Evolutionary conservation across 768 basidiomycete species (phyloP).

Genomic region (Boletus subparvulus): DNA sequence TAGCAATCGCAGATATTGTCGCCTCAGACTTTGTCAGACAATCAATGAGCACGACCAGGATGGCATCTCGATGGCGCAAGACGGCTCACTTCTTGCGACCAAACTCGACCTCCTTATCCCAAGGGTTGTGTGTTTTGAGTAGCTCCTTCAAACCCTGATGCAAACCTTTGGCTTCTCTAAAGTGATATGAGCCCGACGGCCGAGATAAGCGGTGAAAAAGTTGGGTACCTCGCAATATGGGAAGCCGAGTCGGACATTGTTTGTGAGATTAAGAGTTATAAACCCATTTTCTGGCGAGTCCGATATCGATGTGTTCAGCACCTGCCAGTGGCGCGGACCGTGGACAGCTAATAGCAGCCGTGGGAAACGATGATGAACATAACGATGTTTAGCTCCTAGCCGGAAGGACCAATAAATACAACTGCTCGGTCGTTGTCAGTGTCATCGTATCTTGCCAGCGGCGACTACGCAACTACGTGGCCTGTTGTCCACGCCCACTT

Average conservation of each 20-base stretch:
- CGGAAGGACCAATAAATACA: not conserved
- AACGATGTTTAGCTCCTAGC: not conserved
- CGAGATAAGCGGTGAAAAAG: not conserved
- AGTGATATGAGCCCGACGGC: constrained; percentile 7
- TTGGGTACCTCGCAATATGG: constrained; percentile 36
- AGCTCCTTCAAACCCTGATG: constrained; percentile 74
- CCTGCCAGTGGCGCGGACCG: not conserved
- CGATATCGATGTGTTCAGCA: constrained; percentile 18
- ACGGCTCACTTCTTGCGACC: constrained; percentile 76
- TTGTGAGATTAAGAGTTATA: constrained; percentile 17
- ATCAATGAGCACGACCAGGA: constrained; percentile 7
- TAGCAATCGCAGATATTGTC: constrained; percentile 66
- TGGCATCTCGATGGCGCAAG: constrained; percentile 5
- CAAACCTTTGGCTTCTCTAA: constrained; percentile 76
- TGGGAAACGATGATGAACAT: constrained; percentile 22
- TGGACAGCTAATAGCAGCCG: constrained; percentile 13
- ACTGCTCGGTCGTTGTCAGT: too few species aligned
- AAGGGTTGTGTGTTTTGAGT: constrained; percentile 72
- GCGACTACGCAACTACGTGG: too few species aligned
- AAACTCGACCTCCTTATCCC: constrained; percentile 84
- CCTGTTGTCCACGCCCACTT: not conserved
- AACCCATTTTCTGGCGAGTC: constrained; percentile 21
- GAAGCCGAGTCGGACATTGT: constrained; percentile 43
- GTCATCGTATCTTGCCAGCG: not conserved
- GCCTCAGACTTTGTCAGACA: constrained; percentile 53